Base-by-base conservation (phyloP, 164 flowering plant genomes). In the Platanus orientalis region DNA sequence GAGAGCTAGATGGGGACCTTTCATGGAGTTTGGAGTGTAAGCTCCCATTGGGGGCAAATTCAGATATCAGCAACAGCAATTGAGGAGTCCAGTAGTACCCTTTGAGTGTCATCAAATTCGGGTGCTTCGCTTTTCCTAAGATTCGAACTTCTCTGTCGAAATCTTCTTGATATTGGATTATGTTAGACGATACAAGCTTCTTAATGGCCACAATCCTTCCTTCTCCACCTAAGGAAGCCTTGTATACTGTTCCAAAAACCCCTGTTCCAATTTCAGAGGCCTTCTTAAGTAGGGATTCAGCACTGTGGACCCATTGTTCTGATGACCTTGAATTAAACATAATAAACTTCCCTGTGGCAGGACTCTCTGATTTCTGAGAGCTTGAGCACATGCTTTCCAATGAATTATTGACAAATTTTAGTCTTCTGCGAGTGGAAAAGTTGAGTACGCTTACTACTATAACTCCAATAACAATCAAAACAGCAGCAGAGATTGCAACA, bases 211-310 rank as follows among this genome's bases (percentile, higher is more conserved):
- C 73, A 28, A 54, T 57, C 44, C 76, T 75, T 44, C 78, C 81
- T 54, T 59, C n/a, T n/a, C n/a, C 76, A 61, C 94, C 92, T 7
- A 89, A n/a, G n/a, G 89, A 61, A 48, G 86, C 92, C 73, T 86
- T 86, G 71, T 85, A 94, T 25, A 91, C 93, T 0, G 91, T 86
- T 39, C 98, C 98, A 56, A 90, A 90, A 0, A 80, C 82, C n/a
- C 97, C 99, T 25, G 59, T 78, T 0, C 98, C 98, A 9, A 94
- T 77, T 77, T 83, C 93, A 34, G 85, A 49, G 14, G 95, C 96
- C 76, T 94, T 94, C 71, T 73, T 79, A 2, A 91, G 83, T 28
- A 91, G 58, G 19, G 74, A 49, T 24, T 85, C 92, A 4, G 94
- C 84, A 29, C 74, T 66, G 39, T 66, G 56, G 5, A 65, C 67